Evolutionary conservation across 805 yeast species (phyloP).

Genomic region (Candida yuanshanica): DNA sequence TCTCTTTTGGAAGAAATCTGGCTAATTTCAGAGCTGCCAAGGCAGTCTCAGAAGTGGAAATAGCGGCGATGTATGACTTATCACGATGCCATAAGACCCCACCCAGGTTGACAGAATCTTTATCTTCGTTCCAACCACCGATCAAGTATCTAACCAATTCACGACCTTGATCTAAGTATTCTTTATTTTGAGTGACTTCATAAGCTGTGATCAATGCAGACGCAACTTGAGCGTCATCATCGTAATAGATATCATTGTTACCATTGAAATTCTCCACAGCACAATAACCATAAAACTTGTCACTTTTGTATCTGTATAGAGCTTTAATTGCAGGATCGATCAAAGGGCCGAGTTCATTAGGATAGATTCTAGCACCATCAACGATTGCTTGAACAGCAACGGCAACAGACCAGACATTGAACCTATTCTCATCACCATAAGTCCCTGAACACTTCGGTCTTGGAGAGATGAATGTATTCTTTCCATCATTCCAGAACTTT

Average conservation of each 20-base stretch:
- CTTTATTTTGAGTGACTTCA: slow-evolving; percentile 55
- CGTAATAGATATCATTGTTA: slow-evolving; percentile 62
- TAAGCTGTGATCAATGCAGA: slow-evolving; percentile 59
- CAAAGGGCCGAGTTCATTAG: slow-evolving; percentile 46
- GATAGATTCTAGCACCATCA: slow-evolving; percentile 50
- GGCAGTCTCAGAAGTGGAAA: slow-evolving; percentile 65
- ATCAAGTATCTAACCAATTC: slow-evolving; percentile 55
- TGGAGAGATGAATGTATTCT: slow-evolving; percentile 21
- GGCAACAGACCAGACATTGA: slow-evolving; percentile 65
- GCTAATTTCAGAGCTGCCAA: slow-evolving; percentile 55
- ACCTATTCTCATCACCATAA: slow-evolving; percentile 45
- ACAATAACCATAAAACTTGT: slow-evolving; percentile 49
- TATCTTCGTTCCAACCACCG: slow-evolving; percentile 50
- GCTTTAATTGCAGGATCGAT: slow-evolving; percentile 46
- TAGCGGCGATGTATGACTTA: slow-evolving; percentile 55
- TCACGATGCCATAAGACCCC: slow-evolving; percentile 66
- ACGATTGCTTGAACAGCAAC: slow-evolving; percentile 63
- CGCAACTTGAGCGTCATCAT: slow-evolving; percentile 73
- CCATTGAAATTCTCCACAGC: slow-evolving; percentile 58
- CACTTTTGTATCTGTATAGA: slow-evolving; percentile 46
- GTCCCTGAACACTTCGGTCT: slow-evolving; percentile 33
- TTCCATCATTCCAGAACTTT: slow-evolving; percentile 18
- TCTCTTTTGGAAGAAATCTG: slow-evolving; percentile 44
- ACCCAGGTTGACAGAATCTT: slow-evolving; percentile 31
- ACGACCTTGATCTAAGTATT: slow-evolving; percentile 48